Evolutionary conservation across 2,329 filamentous ascomycete species (phyloP), one percentile per base, ranked within the genome.

Genomic region (Didymellaceae sp.): DNA sequence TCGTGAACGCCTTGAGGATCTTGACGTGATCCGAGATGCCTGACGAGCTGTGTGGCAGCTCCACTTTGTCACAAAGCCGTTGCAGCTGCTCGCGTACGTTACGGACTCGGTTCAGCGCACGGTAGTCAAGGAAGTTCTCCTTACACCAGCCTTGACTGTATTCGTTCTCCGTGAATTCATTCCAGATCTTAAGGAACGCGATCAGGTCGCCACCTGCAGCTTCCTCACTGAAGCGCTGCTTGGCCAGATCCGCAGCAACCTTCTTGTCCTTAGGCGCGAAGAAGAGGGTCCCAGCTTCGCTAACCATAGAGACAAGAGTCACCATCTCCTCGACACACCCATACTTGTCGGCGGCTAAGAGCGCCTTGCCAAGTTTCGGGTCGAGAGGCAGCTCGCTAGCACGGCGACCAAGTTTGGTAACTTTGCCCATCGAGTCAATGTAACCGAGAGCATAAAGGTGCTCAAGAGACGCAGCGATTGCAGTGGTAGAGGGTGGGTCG

Each of bases 221-320:
- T 63, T 91, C 90, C 69, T 93, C 80, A 0, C 91, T 96, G 75
- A 97, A 97, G 1, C 93, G 85, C 26, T 88, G 87, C 11, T 91
- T 86, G 0, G 94, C 94, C 55, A 89, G 90, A 72, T 99, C 93
- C 10, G 94, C 94, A 66, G 97, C 90, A 21, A 97, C 88, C 72
- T 96, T 96, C 79, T 97, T 97, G 76, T 99, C 92, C 70, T 97
- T 96, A 16, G 94, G 92, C 0, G 91, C 83, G 81, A 95, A 96
- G 79, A 97, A 99, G 5, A 99, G 82, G 0, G 91, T 87, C 4
- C 88, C 91, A 1, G 90, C 86, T 75, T 97, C 94, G 54, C 89
- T 86, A 0, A 97, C 82, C 90, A 97, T 96, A 32, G 92, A 86
- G n/a, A 97, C 90, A 39, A 97, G 90, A 0, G 89, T 91, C 13